A percentile compares a stretch with the other conserved stretches of the same genome.
phyloP scores from a whole-genome alignment of 2,329 filamentous ascomycete species.

The Lizonia empirigonia region DNA sequence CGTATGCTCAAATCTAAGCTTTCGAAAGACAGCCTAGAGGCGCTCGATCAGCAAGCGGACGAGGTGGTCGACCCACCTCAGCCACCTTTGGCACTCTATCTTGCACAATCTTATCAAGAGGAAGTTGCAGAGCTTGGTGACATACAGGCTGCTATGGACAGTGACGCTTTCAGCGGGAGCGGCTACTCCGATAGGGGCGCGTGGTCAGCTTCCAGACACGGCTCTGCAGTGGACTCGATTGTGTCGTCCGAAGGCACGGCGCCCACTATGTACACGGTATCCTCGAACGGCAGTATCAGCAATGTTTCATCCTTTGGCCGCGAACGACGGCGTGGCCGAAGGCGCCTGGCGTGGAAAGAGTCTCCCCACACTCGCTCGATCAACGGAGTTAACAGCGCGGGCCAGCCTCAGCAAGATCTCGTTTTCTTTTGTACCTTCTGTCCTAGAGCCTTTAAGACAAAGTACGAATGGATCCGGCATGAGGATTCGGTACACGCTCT shows the following conservation, averaged over 20 bases:
- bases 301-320: slow-evolving; percentile 45
- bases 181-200: slow-evolving; percentile 29
- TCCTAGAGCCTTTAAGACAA: slow-evolving; percentile 44
- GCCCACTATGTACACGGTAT: slow-evolving; percentile 40
- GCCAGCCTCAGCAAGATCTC: slow-evolving; percentile 37
- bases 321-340: slow-evolving; percentile 41
- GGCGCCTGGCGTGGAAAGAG: slow-evolving; percentile 44
- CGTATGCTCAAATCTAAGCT: slow-evolving; percentile 30
- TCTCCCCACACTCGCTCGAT: slow-evolving; percentile 38
- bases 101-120: slow-evolving; percentile 44
- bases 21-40: slow-evolving; percentile 40
- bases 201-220: slow-evolving; percentile 32
- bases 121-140: slow-evolving; percentile 36
- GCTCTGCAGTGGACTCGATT: slow-evolving; percentile 40
- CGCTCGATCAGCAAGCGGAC: slow-evolving; percentile 32
- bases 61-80: slow-evolving; percentile 31
- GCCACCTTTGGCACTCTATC: slow-evolving; percentile 41
- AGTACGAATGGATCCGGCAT: slow-evolving; percentile 47
- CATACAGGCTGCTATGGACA: slow-evolving; percentile 41
- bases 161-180: slow-evolving; percentile 27
- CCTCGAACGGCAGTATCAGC: slow-evolving; percentile 40
- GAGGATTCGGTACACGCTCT: slow-evolving; percentile 47
- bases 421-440: slow-evolving; percentile 48
- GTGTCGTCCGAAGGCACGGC: slow-evolving; percentile 43
- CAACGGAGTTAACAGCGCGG: slow-evolving; percentile 40